Evolutionary conservation across 352 stramenopile genomes (phyloP), one percentile per base, ranked within the genome.

Genomic region (Phytophthora megakarya): DNA sequence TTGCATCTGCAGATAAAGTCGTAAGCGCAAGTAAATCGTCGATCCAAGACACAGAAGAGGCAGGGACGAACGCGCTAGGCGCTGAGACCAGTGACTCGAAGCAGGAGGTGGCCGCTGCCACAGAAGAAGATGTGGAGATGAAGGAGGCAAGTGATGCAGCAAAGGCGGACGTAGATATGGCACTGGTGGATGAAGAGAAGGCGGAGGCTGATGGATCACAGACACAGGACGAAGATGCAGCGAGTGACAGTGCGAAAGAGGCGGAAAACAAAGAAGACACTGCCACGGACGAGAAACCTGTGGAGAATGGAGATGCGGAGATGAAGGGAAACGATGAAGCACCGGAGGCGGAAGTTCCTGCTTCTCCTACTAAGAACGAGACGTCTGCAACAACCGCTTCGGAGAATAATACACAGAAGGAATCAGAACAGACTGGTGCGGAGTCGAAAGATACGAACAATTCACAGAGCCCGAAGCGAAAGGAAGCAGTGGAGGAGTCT

Each of bases 381-480:
- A 38, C 37, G 15, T 7, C 18, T 38, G 28, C 15, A 21, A 26
- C 22, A 19, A 8, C 0, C 5, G 7, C 28, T 37, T 26, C 16
- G 8, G 52, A 43, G 47, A 21, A 12, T 6, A 37, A 39, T 33
- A 16, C 25, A 23, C 2, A 25, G 15, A 51, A 37, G 4, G 22
- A 46, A 9, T 56, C 26, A 11, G 38, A 51, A 13, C 21, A 61
- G 38, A 18, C 1, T 28, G 49, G 30, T 43, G 39, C 38, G 47
- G 44, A 56, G 16, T 25, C 28, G 22, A 54, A 61, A 21, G 40
- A 56, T 35, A 33, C 21, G n/a, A 50, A 53, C 19, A 57, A 70
- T 39, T 4, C 23, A 7, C 57, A 22, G n/a, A 66, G 21, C 22
- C 51, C 53, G 0, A 77, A 80, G 44, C 63, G 67, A 15, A 75